A percentile compares a stretch with the other conserved stretches of the same genome.
These are phyloP conservation scores for Eucalyptus paniculata DNA, from an alignment of 345 rosid species.

Conservation along the genomic window DNA sequence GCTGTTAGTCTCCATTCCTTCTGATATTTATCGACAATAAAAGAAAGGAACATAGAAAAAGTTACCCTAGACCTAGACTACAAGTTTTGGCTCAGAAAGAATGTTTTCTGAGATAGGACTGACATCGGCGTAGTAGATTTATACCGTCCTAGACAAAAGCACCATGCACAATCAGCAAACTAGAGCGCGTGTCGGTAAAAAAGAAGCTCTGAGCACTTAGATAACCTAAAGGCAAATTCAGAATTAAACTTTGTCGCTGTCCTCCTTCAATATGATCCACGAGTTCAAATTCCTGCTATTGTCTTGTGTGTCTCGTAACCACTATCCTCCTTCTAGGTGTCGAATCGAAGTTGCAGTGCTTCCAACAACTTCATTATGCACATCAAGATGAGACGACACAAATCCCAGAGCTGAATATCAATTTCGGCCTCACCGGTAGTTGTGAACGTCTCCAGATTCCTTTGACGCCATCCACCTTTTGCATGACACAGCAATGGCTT, in stretches of 20 bases:
- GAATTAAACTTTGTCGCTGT: constrained; percentile 33
- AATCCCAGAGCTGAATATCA: neutral
- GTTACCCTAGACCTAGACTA: neutral
- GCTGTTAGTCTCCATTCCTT: neutral
- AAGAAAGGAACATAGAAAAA: neutral
- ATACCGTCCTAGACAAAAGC: neutral
- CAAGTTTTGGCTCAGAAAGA: neutral
- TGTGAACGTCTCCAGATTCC: neutral
- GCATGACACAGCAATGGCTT: constrained; percentile 50
- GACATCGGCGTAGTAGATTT: neutral
- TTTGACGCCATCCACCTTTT: constrained; percentile 32
- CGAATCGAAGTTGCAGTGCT: neutral
- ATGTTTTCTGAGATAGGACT: neutral
- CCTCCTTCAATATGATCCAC: constrained; percentile 34
- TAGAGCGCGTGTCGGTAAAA: neutral
- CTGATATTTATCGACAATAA: neutral
- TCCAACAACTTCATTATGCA: neutral
- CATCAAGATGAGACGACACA: neutral
- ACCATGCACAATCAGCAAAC: neutral
- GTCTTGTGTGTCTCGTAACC: neutral
- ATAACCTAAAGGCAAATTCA: neutral
- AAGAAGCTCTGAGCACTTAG: neutral
- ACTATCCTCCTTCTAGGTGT: neutral
- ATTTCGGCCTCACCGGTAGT: neutral
- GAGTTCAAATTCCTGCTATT: neutral